phyloP scores from a whole-genome alignment of 2,329 filamentous ascomycete species.

The Ilyonectria destructans region DNA sequence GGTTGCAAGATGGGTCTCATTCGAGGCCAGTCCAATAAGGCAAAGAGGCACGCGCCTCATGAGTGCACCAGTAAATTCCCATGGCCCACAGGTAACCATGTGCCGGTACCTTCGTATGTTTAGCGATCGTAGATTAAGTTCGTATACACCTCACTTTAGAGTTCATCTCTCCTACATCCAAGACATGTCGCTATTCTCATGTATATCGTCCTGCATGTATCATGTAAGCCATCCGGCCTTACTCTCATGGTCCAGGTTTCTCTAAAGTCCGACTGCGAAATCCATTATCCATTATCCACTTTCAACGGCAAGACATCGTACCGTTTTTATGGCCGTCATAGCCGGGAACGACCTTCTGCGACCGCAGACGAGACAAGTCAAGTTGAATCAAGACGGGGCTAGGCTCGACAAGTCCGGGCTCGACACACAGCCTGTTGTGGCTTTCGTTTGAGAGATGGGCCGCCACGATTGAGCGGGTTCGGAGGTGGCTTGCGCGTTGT shows the following conservation, averaged over 20 bases:
- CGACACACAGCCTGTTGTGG: constrained; percentile 8
- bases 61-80: not conserved
- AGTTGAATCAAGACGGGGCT: constrained; percentile 17
- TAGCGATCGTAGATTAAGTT: not conserved
- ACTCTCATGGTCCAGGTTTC: not conserved
- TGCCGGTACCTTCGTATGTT: too few species aligned
- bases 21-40: constrained; percentile 7
- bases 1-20: not conserved
- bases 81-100: not conserved
- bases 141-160: not conserved
- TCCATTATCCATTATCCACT: not conserved
- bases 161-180: too few species aligned
- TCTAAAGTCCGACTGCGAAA: not conserved
- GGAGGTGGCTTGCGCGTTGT: not conserved
- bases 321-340: not conserved
- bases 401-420: constrained; percentile 28
- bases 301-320: constrained; percentile 6
- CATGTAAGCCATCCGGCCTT: not conserved
- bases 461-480: constrained; percentile 9
- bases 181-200: too few species aligned
- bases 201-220: too few species aligned
- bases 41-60: constrained; percentile 9
- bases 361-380: constrained; percentile 20
- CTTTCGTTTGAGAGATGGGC: constrained; percentile 15
- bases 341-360: constrained; percentile 14